Conservation (phyloP, 139 green algal genomes). For the Tetraselmis chui region DNA sequence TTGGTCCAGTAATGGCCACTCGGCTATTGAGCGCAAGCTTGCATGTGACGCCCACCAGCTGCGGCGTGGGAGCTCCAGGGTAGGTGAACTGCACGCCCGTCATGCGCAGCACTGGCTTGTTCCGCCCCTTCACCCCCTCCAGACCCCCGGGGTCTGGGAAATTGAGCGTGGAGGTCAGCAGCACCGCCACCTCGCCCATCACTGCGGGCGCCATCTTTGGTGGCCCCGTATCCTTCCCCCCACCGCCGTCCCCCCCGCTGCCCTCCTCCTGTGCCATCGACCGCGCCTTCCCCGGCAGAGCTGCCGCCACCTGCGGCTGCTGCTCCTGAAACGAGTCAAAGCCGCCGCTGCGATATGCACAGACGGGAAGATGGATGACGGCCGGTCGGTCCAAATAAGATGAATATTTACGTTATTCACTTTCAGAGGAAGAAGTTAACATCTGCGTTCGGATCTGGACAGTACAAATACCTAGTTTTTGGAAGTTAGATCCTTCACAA, state of each 20-base stretch:
- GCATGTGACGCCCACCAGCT: conserved; percentile 48
- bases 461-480: no score
- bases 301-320: conserved; percentile 20
- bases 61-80: conserved; percentile 26
- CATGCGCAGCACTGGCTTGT: conserved; percentile 22
- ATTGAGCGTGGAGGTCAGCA: conserved; percentile 14
- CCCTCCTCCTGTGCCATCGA: neutral
- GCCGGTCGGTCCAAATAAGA: no score
- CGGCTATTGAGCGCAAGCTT: conserved; percentile 40
- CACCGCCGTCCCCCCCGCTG: neutral
- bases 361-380: no score
- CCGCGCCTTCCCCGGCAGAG: conserved; percentile 3
- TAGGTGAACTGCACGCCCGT: conserved; percentile 48
- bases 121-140: conserved; percentile 13
- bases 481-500: no score
- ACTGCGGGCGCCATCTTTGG: neutral
- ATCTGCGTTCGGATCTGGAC: no score
- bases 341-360: neutral
- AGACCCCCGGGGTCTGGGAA: conserved; percentile 19
- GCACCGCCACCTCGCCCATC: neutral
- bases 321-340: conserved; percentile 15
- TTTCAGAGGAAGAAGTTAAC: no score
- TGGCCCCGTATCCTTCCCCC: neutral
- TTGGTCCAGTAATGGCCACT: conserved; percentile 48
- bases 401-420: no score